Evolutionary conservation across 2,329 filamentous ascomycete genomes (phyloP).

Genomic region (Fusarium sp.): DNA sequence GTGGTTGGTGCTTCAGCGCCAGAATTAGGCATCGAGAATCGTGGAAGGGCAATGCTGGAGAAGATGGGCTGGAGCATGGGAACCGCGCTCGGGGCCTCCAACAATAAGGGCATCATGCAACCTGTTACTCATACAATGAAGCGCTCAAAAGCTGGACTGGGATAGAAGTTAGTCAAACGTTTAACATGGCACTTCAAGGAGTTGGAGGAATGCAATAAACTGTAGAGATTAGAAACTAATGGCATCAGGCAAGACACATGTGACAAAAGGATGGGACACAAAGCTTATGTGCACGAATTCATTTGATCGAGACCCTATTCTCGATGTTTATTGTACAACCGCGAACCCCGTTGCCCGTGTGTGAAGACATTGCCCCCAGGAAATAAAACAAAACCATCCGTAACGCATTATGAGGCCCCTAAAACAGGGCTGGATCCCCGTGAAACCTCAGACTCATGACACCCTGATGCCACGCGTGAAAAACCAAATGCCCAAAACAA

Average conservation of each 20-base stretch:
- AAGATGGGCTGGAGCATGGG: constrained; percentile 98
- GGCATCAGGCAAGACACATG: background rate
- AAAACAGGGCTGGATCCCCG: constrained; percentile 48
- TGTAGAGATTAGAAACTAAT: background rate
- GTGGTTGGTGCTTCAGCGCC: constrained; percentile 86
- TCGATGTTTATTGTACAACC: constrained; percentile 78
- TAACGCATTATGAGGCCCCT: constrained; percentile 77
- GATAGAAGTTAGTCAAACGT: constrained; percentile 51
- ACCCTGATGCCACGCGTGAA: constrained; percentile 66
- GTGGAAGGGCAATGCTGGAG: constrained; percentile 86
- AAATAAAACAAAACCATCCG: constrained; percentile 74
- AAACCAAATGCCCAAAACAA: constrained; percentile 67
- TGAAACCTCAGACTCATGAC: constrained; percentile 66
- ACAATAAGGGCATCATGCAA: constrained; percentile 89
- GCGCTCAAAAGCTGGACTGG: constrained; percentile 84
- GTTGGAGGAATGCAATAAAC: background rate
- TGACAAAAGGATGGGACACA: constrained; percentile 26
- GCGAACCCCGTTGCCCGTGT: constrained; percentile 76
- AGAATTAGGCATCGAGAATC: constrained; percentile 84
- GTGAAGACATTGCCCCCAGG: constrained; percentile 74
- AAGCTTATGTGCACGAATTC: constrained; percentile 69
- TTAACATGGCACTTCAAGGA: background rate
- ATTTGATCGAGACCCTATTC: constrained; percentile 70
- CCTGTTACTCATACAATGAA: constrained; percentile 91
- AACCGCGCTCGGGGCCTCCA: constrained; percentile 80